Conservation (phyloP, 352 stramenopile species). For the Pseudoperonospora humuli region DNA sequence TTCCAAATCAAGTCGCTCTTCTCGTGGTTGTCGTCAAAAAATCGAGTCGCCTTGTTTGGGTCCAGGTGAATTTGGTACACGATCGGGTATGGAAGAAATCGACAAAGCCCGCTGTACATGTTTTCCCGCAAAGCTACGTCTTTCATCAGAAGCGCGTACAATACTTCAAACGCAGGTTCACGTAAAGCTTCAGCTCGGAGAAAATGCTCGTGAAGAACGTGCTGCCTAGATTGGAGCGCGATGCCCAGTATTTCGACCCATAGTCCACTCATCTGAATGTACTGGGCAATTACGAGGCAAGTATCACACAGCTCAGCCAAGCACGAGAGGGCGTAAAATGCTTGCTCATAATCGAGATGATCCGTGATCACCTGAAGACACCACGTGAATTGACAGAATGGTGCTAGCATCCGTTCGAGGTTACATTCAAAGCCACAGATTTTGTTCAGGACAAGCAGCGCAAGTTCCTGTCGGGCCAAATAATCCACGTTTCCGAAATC, state of each 20-base stretch:
- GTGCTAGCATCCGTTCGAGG: constrained; percentile 63
- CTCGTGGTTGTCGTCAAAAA: constrained; percentile 80
- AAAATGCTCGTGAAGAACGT: constrained; percentile 79
- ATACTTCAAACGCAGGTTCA: constrained; percentile 71
- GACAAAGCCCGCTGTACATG: constrained; percentile 65
- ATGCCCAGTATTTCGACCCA: constrained; percentile 79
- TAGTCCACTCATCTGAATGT: constrained; percentile 59
- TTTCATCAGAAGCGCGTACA: constrained; percentile 71
- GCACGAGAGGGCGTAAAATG: constrained; percentile 67
- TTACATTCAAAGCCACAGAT: constrained; percentile 66
- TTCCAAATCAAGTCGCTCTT: constrained; percentile 84
- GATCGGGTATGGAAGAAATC: constrained; percentile 73
- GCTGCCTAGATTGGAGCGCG: constrained; percentile 66
- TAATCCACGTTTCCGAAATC: constrained; percentile 80
- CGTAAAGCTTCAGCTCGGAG: constrained; percentile 64
- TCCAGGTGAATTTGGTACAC: constrained; percentile 81
- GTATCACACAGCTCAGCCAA: constrained; percentile 72
- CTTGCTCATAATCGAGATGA: constrained; percentile 73
- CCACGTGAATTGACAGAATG: constrained; percentile 74
- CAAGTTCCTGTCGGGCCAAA: constrained; percentile 62
- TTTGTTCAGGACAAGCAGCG: constrained; percentile 72
- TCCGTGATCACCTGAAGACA: constrained; percentile 77
- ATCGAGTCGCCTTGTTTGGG: constrained; percentile 54
- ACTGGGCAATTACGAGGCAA: constrained; percentile 64
- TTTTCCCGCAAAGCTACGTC: constrained; percentile 54